A percentile compares a stretch with the other conserved stretches of the same genome.
Evolutionary conservation across 2,329 filamentous ascomycete species (phyloP).

Genomic region (Aspergillus fischeri): DNA sequence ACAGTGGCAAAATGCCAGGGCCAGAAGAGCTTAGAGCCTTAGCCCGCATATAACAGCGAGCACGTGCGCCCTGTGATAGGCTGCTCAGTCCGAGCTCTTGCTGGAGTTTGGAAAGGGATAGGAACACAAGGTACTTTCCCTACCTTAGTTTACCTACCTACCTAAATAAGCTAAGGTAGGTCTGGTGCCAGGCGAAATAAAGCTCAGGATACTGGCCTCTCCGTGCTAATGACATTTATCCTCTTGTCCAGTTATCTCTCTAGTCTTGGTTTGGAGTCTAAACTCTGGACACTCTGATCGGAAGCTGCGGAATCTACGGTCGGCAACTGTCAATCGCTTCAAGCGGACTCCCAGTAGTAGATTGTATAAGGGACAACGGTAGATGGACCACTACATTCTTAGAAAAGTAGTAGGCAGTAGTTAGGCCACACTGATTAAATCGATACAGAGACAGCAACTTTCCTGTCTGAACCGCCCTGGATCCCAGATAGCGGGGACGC

Average conservation of each 20-base stretch:
- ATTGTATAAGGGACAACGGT: not conserved
- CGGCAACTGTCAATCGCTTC: not conserved
- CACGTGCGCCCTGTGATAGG: slow-evolving; percentile 15
- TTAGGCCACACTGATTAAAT: not conserved
- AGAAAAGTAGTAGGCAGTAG: not conserved
- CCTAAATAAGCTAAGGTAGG: not conserved
- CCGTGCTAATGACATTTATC: not conserved
- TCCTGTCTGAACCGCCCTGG: not conserved
- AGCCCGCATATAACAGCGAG: slow-evolving; percentile 14
- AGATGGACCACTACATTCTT: not conserved
- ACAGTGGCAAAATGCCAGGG: not conserved
- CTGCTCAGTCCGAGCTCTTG: not conserved
- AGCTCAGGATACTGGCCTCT: not conserved
- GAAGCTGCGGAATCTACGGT: not conserved
- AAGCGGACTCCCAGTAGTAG: not conserved
- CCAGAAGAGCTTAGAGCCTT: not conserved
- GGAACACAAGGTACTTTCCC: not conserved
- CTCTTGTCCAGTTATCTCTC: not conserved
- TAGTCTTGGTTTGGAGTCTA: not conserved
- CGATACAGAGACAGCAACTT: not conserved
- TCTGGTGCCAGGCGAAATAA: not conserved
- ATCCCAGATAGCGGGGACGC: not conserved
- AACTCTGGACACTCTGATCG: not conserved
- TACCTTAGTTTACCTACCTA: not conserved
- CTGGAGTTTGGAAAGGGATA: no score